A percentile compares a stretch with the other conserved stretches of the same genome.
These are phyloP conservation scores for Rosa lucieae DNA, from an alignment of 306 rosid genomes.

Conservation along the genomic window DNA sequence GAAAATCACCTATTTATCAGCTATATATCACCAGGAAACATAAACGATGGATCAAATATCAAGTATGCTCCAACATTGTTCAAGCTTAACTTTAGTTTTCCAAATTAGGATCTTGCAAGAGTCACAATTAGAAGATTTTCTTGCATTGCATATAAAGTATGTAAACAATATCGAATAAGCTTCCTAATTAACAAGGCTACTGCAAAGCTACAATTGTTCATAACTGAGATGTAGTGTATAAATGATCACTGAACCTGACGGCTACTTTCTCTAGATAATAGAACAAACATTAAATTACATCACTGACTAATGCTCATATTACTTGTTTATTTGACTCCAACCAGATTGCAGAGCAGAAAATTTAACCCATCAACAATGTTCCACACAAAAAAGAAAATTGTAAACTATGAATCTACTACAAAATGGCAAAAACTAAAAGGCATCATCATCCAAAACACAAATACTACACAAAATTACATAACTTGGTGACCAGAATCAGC, in stretches of 20 bases:
- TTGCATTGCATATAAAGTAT: background rate
- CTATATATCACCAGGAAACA: background rate
- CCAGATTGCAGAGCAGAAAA: background rate
- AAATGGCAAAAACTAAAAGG: too few relatives aligned
- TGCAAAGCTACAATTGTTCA: background rate
- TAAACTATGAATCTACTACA: background rate
- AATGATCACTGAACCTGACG: background rate
- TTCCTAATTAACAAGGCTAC: background rate
- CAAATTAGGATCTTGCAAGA: background rate
- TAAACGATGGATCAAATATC: background rate
- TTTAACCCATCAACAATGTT: background rate
- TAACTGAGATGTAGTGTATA: background rate
- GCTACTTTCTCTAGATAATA: background rate
- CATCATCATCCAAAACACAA: too few relatives aligned
- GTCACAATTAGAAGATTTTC: background rate
- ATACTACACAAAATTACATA: background rate
- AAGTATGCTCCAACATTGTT: background rate
- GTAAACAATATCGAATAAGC: background rate
- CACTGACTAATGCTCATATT: background rate
- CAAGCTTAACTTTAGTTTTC: background rate
- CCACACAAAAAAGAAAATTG: background rate
- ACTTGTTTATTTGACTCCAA: background rate
- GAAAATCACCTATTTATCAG: background rate
- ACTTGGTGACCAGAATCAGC: background rate
- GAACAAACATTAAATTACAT: background rate